These are phyloP conservation scores for Umbelopsis sp. DNA, from an alignment of 192 early-diverging fungal genomes.

Conservation along the genomic window DNA sequence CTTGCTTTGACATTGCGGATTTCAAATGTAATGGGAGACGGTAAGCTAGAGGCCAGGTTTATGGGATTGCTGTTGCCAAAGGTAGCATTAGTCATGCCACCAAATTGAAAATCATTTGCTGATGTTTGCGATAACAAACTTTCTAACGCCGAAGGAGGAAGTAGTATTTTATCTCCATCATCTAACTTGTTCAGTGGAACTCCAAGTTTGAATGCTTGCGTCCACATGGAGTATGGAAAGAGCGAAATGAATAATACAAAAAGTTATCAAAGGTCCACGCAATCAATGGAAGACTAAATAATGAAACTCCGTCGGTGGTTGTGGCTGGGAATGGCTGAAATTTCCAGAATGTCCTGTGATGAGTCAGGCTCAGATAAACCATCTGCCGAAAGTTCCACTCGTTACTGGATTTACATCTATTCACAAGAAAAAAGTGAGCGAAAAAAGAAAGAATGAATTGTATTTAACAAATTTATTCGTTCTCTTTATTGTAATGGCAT, in stretches of 20 bases:
- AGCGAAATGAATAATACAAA: not conserved
- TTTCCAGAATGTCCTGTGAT: not conserved
- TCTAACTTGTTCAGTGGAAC: conserved; percentile 10
- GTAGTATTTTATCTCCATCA: conserved; percentile 60
- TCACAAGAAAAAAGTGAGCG: too few relatives aligned
- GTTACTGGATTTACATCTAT: too few relatives aligned
- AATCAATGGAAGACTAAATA: not conserved
- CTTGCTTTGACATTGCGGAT: conserved; percentile 51
- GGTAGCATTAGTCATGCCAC: not conserved
- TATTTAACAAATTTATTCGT: too few relatives aligned
- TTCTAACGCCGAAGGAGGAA: conserved; percentile 54
- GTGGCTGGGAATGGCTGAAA: not conserved
- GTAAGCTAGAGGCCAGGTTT: conserved; percentile 27
- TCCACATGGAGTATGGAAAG: conserved; percentile 26
- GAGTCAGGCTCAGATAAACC: too few relatives aligned
- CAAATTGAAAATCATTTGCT: not conserved
- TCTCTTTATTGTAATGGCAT: too few relatives aligned
- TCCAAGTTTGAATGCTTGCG: conserved; percentile 34
- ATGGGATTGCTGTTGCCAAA: not conserved
- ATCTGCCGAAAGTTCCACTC: too few relatives aligned
- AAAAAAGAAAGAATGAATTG: too few relatives aligned
- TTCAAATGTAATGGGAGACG: conserved; percentile 64
- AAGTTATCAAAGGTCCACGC: not conserved
- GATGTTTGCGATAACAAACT: conserved; percentile 41
- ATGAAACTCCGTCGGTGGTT: not conserved